These are phyloP conservation scores for Porcisia hertigi DNA, from an alignment of 208 protist species.

Conservation along the genomic window DNA sequence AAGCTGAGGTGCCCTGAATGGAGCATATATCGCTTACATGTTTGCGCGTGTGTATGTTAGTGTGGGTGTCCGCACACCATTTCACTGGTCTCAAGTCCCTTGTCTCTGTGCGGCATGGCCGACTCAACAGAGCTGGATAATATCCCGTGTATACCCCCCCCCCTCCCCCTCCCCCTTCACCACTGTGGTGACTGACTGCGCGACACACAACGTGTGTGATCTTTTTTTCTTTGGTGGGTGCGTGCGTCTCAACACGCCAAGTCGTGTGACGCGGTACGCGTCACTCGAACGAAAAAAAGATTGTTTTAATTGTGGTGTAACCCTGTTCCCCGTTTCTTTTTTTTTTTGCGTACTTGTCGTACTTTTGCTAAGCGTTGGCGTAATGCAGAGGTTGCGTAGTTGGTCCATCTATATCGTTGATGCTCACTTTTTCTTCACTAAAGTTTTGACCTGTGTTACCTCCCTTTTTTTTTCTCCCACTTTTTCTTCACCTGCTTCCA, in stretches of 20 bases:
- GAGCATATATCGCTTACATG: not conserved
- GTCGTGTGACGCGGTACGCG: not conserved
- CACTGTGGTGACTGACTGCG: not conserved
- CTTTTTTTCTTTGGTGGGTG: not conserved
- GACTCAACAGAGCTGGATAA: not conserved
- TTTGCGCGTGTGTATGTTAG: not conserved
- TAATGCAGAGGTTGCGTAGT: not conserved
- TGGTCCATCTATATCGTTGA: constrained; percentile 9
- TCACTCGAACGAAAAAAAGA: not conserved
- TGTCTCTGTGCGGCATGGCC: not conserved
- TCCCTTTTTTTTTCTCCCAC: not conserved
- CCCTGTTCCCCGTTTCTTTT: not conserved
- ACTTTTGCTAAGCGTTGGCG: not conserved
- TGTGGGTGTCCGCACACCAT: not conserved
- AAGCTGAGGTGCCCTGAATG: not conserved
- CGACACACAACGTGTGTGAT: not conserved
- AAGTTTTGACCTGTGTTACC: not conserved
- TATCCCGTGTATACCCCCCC: not conserved
- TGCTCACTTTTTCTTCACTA: constrained; percentile 6
- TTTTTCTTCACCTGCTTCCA: not conserved
- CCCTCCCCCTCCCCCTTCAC: no score
- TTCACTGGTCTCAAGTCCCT: not conserved
- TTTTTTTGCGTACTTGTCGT: not conserved
- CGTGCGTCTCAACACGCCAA: not conserved
- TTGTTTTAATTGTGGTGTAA: not conserved